Evolutionary conservation across 2,329 filamentous ascomycete genomes (phyloP).

Genomic region (Aspergillus transmontanensis): DNA sequence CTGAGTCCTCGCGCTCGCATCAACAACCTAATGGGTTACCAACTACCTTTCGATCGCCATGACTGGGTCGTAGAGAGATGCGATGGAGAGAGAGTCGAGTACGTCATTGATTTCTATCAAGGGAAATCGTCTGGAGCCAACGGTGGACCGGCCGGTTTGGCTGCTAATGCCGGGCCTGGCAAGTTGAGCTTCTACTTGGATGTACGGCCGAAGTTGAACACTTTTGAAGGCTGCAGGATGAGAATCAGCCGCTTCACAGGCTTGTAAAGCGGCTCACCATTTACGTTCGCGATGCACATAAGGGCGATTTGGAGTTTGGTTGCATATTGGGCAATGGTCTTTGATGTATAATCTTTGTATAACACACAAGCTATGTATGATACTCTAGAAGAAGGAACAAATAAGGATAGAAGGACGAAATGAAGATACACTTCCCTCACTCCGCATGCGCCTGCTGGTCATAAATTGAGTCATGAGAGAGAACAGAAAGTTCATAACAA

Average conservation of each 20-base stretch:
- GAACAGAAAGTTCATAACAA: slow-evolving; percentile 19
- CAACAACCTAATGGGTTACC: slow-evolving; percentile 85
- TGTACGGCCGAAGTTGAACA: slow-evolving; percentile 67
- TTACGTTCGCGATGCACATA: slow-evolving; percentile 19
- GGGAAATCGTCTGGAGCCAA: slow-evolving; percentile 56
- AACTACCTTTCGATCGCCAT: slow-evolving; percentile 89
- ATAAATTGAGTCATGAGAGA: slow-evolving; percentile 12
- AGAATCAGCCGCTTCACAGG: slow-evolving; percentile 53
- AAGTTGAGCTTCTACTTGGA: slow-evolving; percentile 66
- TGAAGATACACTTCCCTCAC: slow-evolving; percentile 28
- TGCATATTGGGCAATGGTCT: slow-evolving; percentile 20
- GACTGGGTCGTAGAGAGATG: slow-evolving; percentile 97
- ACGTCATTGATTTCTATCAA: slow-evolving; percentile 97
- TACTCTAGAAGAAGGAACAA: slow-evolving; percentile 26
- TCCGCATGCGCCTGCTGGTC: slow-evolving; percentile 22
- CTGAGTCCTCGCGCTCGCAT: slow-evolving; percentile 82
- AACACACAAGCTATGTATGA: slow-evolving; percentile 37
- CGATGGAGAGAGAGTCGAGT: slow-evolving; percentile 73
- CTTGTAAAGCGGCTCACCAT: slow-evolving; percentile 32
- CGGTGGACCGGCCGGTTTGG: slow-evolving; percentile 28
- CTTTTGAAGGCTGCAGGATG: slow-evolving; percentile 62
- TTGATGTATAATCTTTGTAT: slow-evolving; percentile 38
- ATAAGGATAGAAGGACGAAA: slow-evolving; percentile 18
- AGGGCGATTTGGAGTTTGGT: slow-evolving; percentile 31
- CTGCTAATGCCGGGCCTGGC: slow-evolving; percentile 35